Base-by-base conservation (phyloP, 306 rosid genomes). In the Rosa lucieae region DNA sequence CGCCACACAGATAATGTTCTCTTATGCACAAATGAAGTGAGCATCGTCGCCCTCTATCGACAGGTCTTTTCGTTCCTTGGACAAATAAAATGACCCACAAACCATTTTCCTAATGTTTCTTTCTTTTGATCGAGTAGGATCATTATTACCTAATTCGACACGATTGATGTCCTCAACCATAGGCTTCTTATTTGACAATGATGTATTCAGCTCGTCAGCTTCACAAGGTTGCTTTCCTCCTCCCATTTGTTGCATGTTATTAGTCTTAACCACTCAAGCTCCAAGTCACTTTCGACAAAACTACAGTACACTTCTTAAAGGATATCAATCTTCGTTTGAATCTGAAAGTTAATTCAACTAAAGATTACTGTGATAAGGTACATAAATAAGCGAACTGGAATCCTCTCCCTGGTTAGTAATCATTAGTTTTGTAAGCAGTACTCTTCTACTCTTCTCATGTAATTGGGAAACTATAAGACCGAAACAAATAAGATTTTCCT, bases 1-100 rank as follows among this genome's bases (percentile, higher is more conserved):
- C 1, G 74, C 83, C 44, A 73, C 69, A 17, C 83, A 68, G 6
- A 80, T 53, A 0, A 55, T 61, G 23, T 80, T 23, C 56, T 63
- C 56, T 15, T 55, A 56, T 0, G 67, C 44, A 26, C 74, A 73
- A 12, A 73, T 55, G 43, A 80, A 73, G 83, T 63, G 78, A 15
- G 83, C 78, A 49, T 66, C 79, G 17, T 80, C 69, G 0, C 83
- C 83, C 2, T 26, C 70, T 5, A 14, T 0, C 5, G 56, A 51
- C 29, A 23, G 4, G 18, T 3, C 8, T 4, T n/a, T 9, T 0
- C 14, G 5, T 42, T 80, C 74, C 5, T 80, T 80, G 1, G 69
- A 44, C 9, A 65, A 35, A 53, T 80, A 73, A 52, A 20, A 51
- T 40, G 67, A 43, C 7, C 73, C 55, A 5, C 52, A 69, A 42